Base-by-base conservation (phyloP, 2,329 filamentous ascomycete species). In the Tetracladium maxilliforme region DNA sequence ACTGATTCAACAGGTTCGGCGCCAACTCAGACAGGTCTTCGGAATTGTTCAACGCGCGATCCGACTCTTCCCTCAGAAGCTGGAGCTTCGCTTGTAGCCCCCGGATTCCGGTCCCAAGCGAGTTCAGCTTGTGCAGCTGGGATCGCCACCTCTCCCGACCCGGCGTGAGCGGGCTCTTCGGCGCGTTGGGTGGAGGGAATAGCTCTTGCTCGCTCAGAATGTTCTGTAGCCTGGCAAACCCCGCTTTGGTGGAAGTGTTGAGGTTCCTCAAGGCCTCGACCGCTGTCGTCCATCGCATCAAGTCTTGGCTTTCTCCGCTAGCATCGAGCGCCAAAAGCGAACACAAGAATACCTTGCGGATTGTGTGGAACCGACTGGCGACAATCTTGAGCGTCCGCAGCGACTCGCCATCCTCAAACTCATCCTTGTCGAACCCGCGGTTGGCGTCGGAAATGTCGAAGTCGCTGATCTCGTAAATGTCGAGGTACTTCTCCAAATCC, bases 21-120 rank as follows among this genome's bases (percentile, higher is more conserved):
- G 80, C 82, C 10, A 93, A 64, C 36, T 92, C 80, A 4, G 71
- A 70, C 11, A 81, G 70, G 37, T 76, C 70, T 30, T 64, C 61
- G 19, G 79, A 72, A 38, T 77, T 72, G 40, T 92, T 80, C 15
- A 93, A 52, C 21, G 72, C 72, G 31, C 70, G 70, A 42, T 81
- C 82, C 0, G 84, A 92, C 48, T 94, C 84, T 47, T 98, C 90
- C 24, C 83, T 73, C 27, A 95, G 56, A 6, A 98, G 62, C 31
- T 92, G 84, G 56, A 98, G 72, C 49, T 95, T 98, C 18, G 90
- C 90, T 50, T 95, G 87, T 24, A 98, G 62, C 8, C 82, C 81
- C 15, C 86, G 75, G 32, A 95, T 92, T 10, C 84, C 86, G 28
- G 84, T 81, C 1, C 84, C 93, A 17, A 98, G 62, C 2, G 79